A percentile compares a stretch with the other conserved stretches of the same genome.
phyloP scores from a whole-genome alignment of 208 protist genomes.

The Lotmaria passim region DNA sequence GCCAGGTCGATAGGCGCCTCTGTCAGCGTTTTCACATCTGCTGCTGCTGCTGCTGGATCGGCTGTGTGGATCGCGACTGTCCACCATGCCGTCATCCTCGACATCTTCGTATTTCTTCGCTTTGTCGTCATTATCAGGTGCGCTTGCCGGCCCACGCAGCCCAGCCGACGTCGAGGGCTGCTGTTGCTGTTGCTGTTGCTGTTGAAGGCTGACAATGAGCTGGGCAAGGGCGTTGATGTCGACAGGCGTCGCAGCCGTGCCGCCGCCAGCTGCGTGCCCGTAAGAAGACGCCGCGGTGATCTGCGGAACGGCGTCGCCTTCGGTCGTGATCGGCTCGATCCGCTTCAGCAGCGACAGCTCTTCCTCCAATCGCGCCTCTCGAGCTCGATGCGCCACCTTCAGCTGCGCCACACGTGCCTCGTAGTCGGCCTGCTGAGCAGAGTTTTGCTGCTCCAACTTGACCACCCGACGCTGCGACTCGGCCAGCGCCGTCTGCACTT shows the following conservation, averaged over 20 bases:
- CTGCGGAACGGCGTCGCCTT: not conserved
- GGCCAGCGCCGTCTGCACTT: constrained; percentile 30
- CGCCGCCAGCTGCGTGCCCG: not conserved
- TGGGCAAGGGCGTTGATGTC: constrained; percentile 9
- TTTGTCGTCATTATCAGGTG: not conserved
- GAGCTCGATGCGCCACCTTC: constrained; percentile 37
- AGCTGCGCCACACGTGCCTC: constrained; percentile 34
- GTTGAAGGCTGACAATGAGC: constrained; percentile 7
- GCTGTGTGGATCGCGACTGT: constrained; percentile 13
- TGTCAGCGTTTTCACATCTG: too few relatives aligned
- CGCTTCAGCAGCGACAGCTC: constrained; percentile 34
- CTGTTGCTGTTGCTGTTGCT: constrained; percentile 5
- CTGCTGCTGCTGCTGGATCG: constrained; percentile 2
- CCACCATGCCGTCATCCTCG: constrained; percentile 16
- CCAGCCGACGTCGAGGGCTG: too few relatives aligned
- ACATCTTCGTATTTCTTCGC: not conserved
- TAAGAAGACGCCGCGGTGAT: not conserved
- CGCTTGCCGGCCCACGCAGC: too few relatives aligned
- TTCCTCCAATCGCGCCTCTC: constrained; percentile 29
- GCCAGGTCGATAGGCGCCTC: too few relatives aligned
- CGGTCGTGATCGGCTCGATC: not conserved
- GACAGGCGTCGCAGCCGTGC: not conserved
- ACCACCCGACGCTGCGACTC: constrained; percentile 33
- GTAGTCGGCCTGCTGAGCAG: constrained; percentile 10
- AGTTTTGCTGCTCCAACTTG: constrained; percentile 24